Percentiles rank a stretch among this genome's conserved stretches.
phyloP scores from a whole-genome alignment of 768 basidiomycete species.

The Lactarius hatsudake region DNA sequence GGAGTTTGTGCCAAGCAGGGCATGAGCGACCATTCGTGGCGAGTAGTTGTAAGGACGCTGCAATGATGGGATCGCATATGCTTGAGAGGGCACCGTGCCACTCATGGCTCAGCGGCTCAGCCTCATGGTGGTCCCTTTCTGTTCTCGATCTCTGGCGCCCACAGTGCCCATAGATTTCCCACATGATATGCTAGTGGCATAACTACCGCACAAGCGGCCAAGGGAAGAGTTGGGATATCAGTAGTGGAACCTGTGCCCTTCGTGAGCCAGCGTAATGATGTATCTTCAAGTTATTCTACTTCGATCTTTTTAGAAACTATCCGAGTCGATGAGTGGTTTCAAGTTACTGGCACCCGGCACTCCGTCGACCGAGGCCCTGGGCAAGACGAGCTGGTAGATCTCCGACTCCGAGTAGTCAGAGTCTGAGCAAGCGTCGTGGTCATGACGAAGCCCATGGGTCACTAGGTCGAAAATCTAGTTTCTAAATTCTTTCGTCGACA shows the following conservation, averaged over 20 bases:
- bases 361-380: too few relatives aligned
- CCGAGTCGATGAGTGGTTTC: too few relatives aligned
- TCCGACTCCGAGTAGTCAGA: too few relatives aligned
- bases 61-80: neutral
- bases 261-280: neutral
- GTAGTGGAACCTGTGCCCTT: neutral
- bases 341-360: too few relatives aligned
- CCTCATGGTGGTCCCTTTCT: neutral
- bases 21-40: too few relatives aligned
- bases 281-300: too few relatives aligned
- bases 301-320: too few relatives aligned
- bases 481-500: too few relatives aligned
- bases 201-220: neutral
- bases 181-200: neutral
- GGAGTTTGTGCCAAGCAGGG: neutral
- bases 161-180: neutral
- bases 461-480: too few relatives aligned
- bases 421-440: too few relatives aligned
- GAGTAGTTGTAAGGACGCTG: neutral
- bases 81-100: neutral
- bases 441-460: too few relatives aligned
- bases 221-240: neutral
- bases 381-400: too few relatives aligned
- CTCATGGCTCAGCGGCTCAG: neutral
- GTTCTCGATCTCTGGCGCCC: neutral